Conservation (phyloP, 2,329 filamentous ascomycete genomes). For the Monilinia fructigena region DNA sequence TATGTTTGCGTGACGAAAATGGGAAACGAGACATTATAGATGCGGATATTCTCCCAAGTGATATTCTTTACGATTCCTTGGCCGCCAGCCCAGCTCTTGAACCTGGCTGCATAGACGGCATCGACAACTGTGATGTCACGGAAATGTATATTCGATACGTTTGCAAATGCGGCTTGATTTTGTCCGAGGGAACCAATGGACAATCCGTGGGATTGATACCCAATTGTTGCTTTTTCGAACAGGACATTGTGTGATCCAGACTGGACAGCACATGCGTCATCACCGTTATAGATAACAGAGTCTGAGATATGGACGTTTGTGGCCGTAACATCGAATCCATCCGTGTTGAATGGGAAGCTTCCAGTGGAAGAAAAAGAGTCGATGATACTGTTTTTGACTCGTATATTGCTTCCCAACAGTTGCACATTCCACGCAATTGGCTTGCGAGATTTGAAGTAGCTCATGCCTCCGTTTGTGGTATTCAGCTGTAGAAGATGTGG, state of each 20-base stretch:
- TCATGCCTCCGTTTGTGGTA: slow-evolving; percentile 41
- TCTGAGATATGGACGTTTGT: slow-evolving; percentile 38
- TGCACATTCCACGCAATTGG: slow-evolving; percentile 47
- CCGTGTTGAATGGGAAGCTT: slow-evolving; percentile 32
- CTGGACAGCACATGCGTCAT: slow-evolving; percentile 46
- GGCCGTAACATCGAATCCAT: slow-evolving; percentile 41
- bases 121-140: slow-evolving; percentile 46
- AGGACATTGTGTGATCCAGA: slow-evolving; percentile 43
- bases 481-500: slow-evolving; percentile 46
- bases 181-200: slow-evolving; percentile 46
- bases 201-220: slow-evolving; percentile 47
- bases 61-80: slow-evolving; percentile 46
- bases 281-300: slow-evolving; percentile 45
- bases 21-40: slow-evolving; percentile 48
- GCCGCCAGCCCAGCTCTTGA: slow-evolving; percentile 47
- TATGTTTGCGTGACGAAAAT: slow-evolving; percentile 50
- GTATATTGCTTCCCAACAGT: slow-evolving; percentile 44
- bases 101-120: slow-evolving; percentile 45
- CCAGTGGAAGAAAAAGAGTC: slow-evolving; percentile 29
- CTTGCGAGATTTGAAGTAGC: slow-evolving; percentile 45
- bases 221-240: slow-evolving; percentile 44
- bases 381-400: slow-evolving; percentile 44
- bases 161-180: slow-evolving; percentile 41
- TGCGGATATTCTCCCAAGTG: slow-evolving; percentile 46
- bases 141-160: slow-evolving; percentile 46